Conservation (phyloP, 495 filamentous ascomycete genomes). For the Podospora didyma region DNA sequence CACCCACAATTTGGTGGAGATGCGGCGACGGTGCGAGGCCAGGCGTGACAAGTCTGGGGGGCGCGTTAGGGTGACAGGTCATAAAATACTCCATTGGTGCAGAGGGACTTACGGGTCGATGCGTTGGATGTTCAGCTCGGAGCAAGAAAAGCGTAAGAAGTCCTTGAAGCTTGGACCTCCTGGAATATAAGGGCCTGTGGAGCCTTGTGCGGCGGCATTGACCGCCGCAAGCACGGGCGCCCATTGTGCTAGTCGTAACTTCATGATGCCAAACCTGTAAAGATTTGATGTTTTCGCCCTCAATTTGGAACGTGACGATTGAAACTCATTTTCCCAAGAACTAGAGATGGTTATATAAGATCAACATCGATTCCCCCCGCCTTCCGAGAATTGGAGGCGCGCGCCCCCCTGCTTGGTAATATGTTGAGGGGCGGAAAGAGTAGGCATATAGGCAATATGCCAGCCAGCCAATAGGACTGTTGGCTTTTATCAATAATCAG, state of each 20-base stretch:
- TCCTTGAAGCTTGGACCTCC: conserved; percentile 54
- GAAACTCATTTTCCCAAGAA: too few species aligned
- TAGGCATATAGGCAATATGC: background rate
- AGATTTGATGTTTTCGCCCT: background rate
- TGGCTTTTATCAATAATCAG: background rate
- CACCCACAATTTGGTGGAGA: conserved; percentile 16
- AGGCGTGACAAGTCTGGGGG: conserved; percentile 10
- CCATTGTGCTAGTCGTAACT: background rate
- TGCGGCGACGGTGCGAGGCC: conserved; percentile 12
- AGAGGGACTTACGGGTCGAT: conserved; percentile 14
- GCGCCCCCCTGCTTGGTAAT: background rate
- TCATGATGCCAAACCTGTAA: background rate
- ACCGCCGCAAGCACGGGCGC: background rate
- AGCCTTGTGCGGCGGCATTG: background rate
- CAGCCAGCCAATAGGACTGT: background rate
- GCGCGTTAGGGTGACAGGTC: background rate
- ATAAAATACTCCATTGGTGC: too few species aligned
- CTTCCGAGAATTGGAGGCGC: background rate
- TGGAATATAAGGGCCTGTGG: background rate
- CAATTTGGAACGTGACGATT: background rate
- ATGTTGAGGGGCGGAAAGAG: background rate
- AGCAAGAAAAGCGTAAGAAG: conserved; percentile 58
- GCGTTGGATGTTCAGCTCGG: conserved; percentile 14
- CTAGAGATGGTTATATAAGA: too few species aligned
- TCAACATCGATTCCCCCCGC: background rate